Evolutionary conservation across 2,329 filamentous ascomycete species (phyloP), one percentile per base, ranked within the genome.

Genomic region (Ceratocystis papillata): DNA sequence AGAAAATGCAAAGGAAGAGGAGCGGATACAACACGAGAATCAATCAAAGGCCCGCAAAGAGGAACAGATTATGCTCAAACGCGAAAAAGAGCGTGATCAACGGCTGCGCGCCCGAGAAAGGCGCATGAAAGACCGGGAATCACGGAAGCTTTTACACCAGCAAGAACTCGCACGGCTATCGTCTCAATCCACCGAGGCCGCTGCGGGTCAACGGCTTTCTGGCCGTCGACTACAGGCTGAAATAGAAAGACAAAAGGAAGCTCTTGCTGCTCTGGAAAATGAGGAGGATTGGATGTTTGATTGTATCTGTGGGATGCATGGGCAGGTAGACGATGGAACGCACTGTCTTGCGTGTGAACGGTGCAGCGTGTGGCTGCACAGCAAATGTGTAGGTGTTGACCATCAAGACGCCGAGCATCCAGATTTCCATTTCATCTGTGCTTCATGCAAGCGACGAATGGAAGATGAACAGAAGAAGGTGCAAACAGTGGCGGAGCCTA

Each of bases 291-390:
- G 94, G 94, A 83, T 90, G 48, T 99, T 99, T 71, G 94, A 99
- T 73, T 99, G 94, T 73, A 82, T 89, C 30, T 99, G 94, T 74
- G 93, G 93, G 30, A 82, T 91, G 25, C 87, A 96, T 74, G 94
- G 94, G 25, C 87, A 95, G 71, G 89, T 96, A 67, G 94, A 99
- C 71, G 94, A 97, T 73, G 94, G 94, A 45, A 87, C 90, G 6
- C 92, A 96, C 73, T 96, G 91, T 73, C 86, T 99, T 69, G 89
- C 92, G 33, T 99, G 94, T 76, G 94, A 99, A 73, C 86, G 81
- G 70, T 99, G 94, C 79, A 95, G 87, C 73, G 87, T 96, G 61
- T 99, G 94, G 94, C 93, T 97, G 74, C 94, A 99, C 73, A 96
- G 91, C 79, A 90, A 88, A 71, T 99, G 94, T 73, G 83, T 96